Evolutionary conservation across 768 basidiomycete species (phyloP).

Genomic region (Leccinum obscurum): DNA sequence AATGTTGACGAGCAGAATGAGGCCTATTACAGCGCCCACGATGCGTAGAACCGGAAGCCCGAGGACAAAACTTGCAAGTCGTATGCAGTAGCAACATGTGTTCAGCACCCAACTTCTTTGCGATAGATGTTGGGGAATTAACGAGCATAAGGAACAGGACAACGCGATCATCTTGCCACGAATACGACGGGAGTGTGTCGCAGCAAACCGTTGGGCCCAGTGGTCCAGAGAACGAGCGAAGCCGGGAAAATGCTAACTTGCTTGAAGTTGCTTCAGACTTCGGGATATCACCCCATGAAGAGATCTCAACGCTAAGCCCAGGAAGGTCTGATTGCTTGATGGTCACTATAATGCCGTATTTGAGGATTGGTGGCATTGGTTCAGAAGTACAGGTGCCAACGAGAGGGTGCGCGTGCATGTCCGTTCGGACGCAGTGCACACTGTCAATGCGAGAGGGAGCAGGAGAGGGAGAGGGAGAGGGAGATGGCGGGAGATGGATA

Average conservation of each 20-base stretch:
- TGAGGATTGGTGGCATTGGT: too few species aligned
- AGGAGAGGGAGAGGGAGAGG: too few species aligned
- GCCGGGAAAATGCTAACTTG: neutral
- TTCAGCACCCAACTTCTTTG: slow-evolving; percentile 1
- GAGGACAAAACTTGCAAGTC: neutral
- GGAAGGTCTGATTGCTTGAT: too few species aligned
- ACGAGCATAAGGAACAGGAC: slow-evolving; percentile 8
- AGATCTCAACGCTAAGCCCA: too few species aligned
- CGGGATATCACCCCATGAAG: neutral
- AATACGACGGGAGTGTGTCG: neutral
- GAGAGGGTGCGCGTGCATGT: too few species aligned
- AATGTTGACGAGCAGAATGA: slow-evolving; percentile 14
- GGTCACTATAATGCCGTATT: too few species aligned
- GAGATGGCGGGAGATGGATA: too few species aligned
- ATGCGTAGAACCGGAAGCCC: slow-evolving; percentile 1
- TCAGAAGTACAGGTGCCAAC: too few species aligned
- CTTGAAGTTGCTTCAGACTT: neutral
- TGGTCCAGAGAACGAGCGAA: neutral
- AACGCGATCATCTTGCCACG: neutral
- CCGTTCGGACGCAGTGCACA: too few species aligned
- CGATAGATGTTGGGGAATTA: slow-evolving; percentile 1
- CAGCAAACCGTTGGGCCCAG: neutral
- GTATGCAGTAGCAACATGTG: neutral
- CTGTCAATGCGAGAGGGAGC: too few species aligned
- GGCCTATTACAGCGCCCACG: neutral